Evolutionary conservation across 2,329 filamentous ascomycete species (phyloP).

Genomic region (Pyrenochaeta sp.): DNA sequence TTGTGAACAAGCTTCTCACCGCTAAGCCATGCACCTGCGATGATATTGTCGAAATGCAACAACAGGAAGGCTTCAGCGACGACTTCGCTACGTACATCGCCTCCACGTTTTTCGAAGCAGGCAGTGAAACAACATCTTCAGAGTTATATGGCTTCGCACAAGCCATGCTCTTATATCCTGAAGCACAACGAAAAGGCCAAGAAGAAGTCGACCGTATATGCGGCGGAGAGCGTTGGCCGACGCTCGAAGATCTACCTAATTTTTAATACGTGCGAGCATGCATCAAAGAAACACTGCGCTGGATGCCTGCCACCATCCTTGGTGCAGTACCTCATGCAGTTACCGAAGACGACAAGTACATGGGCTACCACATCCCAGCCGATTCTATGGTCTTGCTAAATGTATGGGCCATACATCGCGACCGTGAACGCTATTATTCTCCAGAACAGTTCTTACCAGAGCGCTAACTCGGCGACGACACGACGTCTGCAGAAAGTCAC

Average conservation of each 20-base stretch:
- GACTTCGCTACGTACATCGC: slow-evolving; percentile 18
- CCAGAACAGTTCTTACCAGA: slow-evolving; percentile 54
- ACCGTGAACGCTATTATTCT: slow-evolving; percentile 51
- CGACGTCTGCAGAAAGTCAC: slow-evolving; percentile 4
- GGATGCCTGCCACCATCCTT: slow-evolving; percentile 63
- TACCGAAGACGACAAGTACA: slow-evolving; percentile 54
- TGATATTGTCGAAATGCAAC: slow-evolving; percentile 13
- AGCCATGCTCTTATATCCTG: slow-evolving; percentile 60
- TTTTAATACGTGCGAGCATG: slow-evolving; percentile 64
- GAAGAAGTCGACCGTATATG: slow-evolving; percentile 51
- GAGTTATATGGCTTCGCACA: slow-evolving; percentile 13
- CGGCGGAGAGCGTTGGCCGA: slow-evolving; percentile 52
- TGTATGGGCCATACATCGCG: slow-evolving; percentile 60
- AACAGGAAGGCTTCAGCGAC: slow-evolving; percentile 12
- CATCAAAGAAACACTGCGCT: slow-evolving; percentile 65
- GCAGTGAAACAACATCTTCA: slow-evolving; percentile 21
- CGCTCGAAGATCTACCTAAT: slow-evolving; percentile 26
- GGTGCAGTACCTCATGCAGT: slow-evolving; percentile 57
- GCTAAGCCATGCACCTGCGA: slow-evolving; percentile 15
- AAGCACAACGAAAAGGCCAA: slow-evolving; percentile 57
- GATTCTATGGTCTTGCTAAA: slow-evolving; percentile 58
- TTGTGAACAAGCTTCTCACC: neutral
- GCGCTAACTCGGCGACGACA: slow-evolving; percentile 43
- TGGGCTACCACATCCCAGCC: slow-evolving; percentile 59
- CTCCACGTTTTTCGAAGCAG: slow-evolving; percentile 21